phyloP scores from a whole-genome alignment of 176 grass and related monocot species.

The Oryza officinalis region DNA sequence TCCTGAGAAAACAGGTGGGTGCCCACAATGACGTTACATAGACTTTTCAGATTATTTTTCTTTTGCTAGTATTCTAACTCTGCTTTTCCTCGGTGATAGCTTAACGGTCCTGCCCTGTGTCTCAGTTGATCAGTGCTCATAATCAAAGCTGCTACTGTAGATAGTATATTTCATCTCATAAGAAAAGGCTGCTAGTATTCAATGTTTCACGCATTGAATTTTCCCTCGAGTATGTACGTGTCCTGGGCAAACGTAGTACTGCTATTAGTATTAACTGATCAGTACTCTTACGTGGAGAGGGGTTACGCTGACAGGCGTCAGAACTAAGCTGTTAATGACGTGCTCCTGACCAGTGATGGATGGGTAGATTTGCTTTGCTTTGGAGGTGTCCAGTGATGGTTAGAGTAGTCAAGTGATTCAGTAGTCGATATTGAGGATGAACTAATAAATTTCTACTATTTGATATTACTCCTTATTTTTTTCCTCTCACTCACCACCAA shows the following conservation, averaged over 20 bases:
- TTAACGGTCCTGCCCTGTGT: background rate
- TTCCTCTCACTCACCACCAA: background rate
- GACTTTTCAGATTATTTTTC: background rate
- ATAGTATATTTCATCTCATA: background rate
- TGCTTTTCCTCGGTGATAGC: background rate
- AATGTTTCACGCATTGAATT: background rate
- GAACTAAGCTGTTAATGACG: conserved; percentile 2
- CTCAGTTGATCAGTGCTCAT: no score
- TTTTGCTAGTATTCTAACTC: no score
- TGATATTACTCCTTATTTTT: background rate
- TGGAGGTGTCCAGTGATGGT: no score
- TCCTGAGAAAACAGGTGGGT: background rate
- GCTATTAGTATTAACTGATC: background rate
- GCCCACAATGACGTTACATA: background rate
- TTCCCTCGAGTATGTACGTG: background rate
- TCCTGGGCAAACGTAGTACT: no score
- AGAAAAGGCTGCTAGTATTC: conserved; percentile 9
- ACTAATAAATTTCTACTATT: background rate
- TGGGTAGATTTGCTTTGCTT: background rate
- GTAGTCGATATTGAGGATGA: background rate
- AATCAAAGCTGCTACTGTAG: no score
- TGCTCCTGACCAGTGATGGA: background rate
- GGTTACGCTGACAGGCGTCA: background rate
- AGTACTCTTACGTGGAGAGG: background rate
- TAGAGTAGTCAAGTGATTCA: background rate